Base-by-base conservation (phyloP, 2,329 filamentous ascomycete species). In the Cryphonectria japonica region DNA sequence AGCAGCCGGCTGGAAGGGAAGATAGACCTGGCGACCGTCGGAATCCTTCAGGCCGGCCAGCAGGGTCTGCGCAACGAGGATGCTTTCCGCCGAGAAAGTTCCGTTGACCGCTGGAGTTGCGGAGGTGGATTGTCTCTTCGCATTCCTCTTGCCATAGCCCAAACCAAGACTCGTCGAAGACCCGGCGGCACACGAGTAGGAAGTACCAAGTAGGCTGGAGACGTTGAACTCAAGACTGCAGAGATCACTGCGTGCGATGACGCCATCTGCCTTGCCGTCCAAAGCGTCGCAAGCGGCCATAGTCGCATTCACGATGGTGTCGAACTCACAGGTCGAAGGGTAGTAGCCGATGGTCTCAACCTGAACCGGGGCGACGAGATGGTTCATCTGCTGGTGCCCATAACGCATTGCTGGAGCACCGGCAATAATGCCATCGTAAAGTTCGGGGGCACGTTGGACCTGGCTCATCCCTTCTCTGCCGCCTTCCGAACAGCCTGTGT, bases 401-500 rank as follows among this genome's bases (percentile, higher is more conserved):
- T 83, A 76, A 7, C 83, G 81, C 74, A 73, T 78, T 1, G 77
- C 76, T 76, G 77, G 78, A 26, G 74, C 77, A 5, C 84, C 84
- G 26, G 85, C 84, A 1, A 87, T 75, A 5, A 85, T 82, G 16
- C 86, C 86, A 69, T 87, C 85, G 69, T 87, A 87, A 60, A 86
- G 83, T 16, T 86, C 80, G 0, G 86, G 85, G 69, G 83, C 85
- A 50, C 81, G 76, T 73, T 87, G 81, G 2, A 83, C 80, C 46
- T 84, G 80, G 68, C 84, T 84, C 22, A 86, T 76, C 7, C 85
- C 86, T 76, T 88, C 85, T 7, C 86, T 78, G 3, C 86, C 86
- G 43, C 86, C 86, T 0, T 85, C 87, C 0, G 84, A 86, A 75
- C 86, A 88, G 22, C 86, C 86, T 26, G 81, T 79, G 74, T 82